Conservation (phyloP, 2,329 filamentous ascomycete genomes). For the Cytospora paraplurivora region DNA sequence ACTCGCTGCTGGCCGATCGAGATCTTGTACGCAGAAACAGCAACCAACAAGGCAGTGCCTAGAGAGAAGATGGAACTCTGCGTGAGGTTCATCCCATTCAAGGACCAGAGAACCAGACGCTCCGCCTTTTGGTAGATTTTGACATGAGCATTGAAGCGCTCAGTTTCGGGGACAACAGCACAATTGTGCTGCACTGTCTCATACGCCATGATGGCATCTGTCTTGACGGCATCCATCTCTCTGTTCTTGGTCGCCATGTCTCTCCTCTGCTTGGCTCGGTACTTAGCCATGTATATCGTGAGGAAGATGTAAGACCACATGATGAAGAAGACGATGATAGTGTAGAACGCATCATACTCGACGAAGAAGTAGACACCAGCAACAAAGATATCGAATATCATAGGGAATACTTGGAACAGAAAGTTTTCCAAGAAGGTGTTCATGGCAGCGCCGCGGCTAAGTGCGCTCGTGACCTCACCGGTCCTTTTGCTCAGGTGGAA, state of each 20-base stretch:
- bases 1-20: constrained; percentile 55
- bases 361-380: constrained; percentile 50
- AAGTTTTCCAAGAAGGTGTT: constrained; percentile 54
- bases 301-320: constrained; percentile 54
- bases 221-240: constrained; percentile 53
- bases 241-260: constrained; percentile 48
- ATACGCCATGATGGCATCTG: constrained; percentile 51
- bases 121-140: constrained; percentile 59
- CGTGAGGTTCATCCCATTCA: constrained; percentile 62
- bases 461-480: constrained; percentile 54
- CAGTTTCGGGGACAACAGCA: constrained; percentile 60
- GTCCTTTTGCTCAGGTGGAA: constrained; percentile 54
- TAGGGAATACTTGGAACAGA: constrained; percentile 52
- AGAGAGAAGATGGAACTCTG: constrained; percentile 66
- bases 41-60: constrained; percentile 61
- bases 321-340: constrained; percentile 50
- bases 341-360: constrained; percentile 50
- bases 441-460: constrained; percentile 50
- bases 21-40: constrained; percentile 64
- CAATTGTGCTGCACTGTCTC: constrained; percentile 67
- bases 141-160: constrained; percentile 58
- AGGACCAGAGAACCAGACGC: constrained; percentile 56
- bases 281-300: constrained; percentile 54
- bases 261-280: constrained; percentile 45
- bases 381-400: constrained; percentile 53